Evolutionary conservation across 345 rosid genomes (phyloP).

Genomic region (Litchi chinensis): DNA sequence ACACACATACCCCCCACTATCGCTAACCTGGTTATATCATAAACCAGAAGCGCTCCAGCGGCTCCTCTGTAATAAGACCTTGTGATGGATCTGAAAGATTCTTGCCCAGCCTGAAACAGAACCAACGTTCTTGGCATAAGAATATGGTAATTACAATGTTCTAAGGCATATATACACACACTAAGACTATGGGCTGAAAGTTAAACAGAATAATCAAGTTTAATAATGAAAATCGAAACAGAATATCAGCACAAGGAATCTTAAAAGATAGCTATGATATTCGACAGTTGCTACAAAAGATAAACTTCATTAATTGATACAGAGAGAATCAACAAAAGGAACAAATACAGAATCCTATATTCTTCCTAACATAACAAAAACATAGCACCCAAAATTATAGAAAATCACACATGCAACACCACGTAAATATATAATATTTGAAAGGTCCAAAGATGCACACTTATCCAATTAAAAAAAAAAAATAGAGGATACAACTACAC

Average conservation of each 20-base stretch:
- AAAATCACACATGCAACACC: no score
- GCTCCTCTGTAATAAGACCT: conserved; percentile 98
- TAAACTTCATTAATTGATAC: not conserved
- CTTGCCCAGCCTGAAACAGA: conserved; percentile 81
- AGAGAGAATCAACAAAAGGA: not conserved
- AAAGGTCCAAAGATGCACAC: no score
- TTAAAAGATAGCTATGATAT: not conserved
- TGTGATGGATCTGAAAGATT: conserved; percentile 94
- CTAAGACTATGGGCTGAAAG: not conserved
- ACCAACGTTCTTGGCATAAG: not conserved
- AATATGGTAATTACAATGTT: not conserved
- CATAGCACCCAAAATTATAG: not conserved
- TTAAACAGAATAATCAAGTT: not conserved
- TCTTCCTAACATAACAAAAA: not conserved
- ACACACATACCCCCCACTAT: not conserved
- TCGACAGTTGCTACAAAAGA: not conserved
- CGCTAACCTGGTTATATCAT: conserved; percentile 88
- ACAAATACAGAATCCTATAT: not conserved
- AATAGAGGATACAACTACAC: no score
- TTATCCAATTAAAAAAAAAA: no score
- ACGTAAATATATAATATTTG: no score
- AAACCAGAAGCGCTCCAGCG: conserved; percentile 96
- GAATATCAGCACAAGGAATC: not conserved
- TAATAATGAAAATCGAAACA: not conserved
- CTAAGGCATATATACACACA: not conserved